These are phyloP conservation scores for Musa troglodytarum DNA, from an alignment of 176 grass and related monocot species.

Conservation along the genomic window DNA sequence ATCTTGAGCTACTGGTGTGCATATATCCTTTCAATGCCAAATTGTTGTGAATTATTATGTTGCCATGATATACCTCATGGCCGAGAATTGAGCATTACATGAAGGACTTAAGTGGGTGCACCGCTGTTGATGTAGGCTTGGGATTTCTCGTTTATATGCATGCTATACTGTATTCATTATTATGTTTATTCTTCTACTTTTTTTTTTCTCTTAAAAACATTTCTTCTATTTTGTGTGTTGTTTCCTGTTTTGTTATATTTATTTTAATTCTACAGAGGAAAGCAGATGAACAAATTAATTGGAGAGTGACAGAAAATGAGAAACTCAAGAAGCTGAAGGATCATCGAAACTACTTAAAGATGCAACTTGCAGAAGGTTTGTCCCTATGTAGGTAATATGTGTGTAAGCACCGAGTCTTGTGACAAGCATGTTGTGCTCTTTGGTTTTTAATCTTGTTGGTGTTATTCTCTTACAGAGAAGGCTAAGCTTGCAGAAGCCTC, in stretches of 20 bases:
- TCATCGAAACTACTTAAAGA: slow-evolving; percentile 40
- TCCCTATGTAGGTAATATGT: slow-evolving; percentile 12
- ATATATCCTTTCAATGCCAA: no score
- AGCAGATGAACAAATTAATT: slow-evolving; percentile 64
- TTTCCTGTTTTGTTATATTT: neutral
- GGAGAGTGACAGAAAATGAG: slow-evolving; percentile 57
- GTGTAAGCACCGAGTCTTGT: neutral
- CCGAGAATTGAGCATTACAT: no score
- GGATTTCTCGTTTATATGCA: no score
- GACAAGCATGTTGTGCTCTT: slow-evolving; percentile 17
- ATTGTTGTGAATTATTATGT: no score
- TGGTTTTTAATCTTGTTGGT: neutral
- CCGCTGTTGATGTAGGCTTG: no score
- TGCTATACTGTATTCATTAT: no score
- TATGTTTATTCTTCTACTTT: neutral
- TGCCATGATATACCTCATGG: no score
- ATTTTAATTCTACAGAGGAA: slow-evolving; percentile 38
- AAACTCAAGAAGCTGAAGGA: slow-evolving; percentile 63
- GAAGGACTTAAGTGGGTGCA: no score
- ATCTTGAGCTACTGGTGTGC: no score
- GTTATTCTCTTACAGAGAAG: slow-evolving; percentile 48
- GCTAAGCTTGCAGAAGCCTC: slow-evolving; percentile 47
- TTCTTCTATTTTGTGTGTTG: slow-evolving; percentile 11
- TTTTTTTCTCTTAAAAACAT: neutral
- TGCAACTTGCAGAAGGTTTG: slow-evolving; percentile 35